Percentiles rank a stretch among this genome's conserved stretches.
These are phyloP conservation scores for Aechmea fasciata DNA, from an alignment of 176 grass and related monocot genomes.

Conservation along the genomic window DNA sequence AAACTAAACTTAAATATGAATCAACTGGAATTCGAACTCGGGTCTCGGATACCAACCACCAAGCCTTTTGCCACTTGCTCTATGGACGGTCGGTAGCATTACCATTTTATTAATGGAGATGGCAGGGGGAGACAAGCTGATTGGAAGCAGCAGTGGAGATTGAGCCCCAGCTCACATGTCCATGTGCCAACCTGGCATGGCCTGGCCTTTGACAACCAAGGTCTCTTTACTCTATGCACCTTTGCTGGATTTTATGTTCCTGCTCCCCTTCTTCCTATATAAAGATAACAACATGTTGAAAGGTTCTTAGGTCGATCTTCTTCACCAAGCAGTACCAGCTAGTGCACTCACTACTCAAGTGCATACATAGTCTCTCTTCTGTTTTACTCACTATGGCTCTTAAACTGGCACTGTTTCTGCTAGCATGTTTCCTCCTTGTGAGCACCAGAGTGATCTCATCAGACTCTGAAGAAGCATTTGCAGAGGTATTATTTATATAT, in stretches of 20 bases:
- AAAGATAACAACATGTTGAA: constrained; percentile 2
- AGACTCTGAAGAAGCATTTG: constrained; percentile 6
- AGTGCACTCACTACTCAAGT: neutral
- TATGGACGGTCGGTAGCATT: neutral
- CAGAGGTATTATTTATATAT: neutral
- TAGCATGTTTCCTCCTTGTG: constrained; percentile 26
- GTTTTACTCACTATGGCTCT: constrained; percentile 19
- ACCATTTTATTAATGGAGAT: neutral
- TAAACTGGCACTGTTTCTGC: constrained; percentile 21
- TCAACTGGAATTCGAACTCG: too few relatives aligned
- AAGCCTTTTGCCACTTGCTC: too few relatives aligned
- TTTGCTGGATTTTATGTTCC: neutral
- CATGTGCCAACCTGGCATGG: constrained; percentile 1
- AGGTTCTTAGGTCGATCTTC: neutral
- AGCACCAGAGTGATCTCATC: constrained; percentile 27
- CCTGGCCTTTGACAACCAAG: constrained; percentile 11
- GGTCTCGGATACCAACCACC: too few relatives aligned
- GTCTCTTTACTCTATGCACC: neutral
- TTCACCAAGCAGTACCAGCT: neutral
- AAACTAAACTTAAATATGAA: too few relatives aligned
- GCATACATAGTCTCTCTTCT: neutral
- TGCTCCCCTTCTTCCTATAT: constrained; percentile 19
- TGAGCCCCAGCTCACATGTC: neutral
- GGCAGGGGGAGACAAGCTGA: neutral
- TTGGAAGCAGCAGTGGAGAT: neutral